Base-by-base conservation (phyloP, 768 basidiomycete species). In the Hygrocybe punicea region DNA sequence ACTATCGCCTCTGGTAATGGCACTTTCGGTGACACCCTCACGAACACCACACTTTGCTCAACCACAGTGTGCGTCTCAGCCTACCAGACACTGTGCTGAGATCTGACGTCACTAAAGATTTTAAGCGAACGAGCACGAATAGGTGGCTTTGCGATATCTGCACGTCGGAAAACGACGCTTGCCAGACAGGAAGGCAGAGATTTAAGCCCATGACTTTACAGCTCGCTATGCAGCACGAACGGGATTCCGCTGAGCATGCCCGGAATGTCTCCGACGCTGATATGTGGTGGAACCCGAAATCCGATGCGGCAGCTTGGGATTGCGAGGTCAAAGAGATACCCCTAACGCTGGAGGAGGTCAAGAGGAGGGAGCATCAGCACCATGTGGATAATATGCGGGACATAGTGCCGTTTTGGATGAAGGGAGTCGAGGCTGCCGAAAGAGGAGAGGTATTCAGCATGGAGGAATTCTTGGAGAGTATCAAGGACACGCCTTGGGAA, bases 331-430 rank as follows among this genome's bases (percentile, higher is more conserved):
- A 65, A 51, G 62, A 62, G 24, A 59, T 56, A 16, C 57, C 56
- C 49, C 62, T 64, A 56, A 71, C 64, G 23, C 57, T 21, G 36
- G 69, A 65, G 59, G 71, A 74, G 64, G 58, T 70, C 33, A 69
- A 64, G 57, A 66, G 60, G 61, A 63, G 57, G 53, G 68, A 62
- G 58, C 56, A 68, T 65, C 59, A 71, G 66, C 11, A 63, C 58
- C 60, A 65, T 48, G 74, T 81, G n/a, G 81, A 82, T 58, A 72
- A 77, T 10, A 73, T 81, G 21, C 67, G 69, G 36, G 80, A 82
- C 62, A 61, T 81, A 60, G 75, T 84, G 34, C 77, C 78, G 3
- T 84, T 82, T 65, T 84, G 83, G 83, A 72, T 74, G 44, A 67
- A 73, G 11, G 79, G 76, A 0, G 69, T 84, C 5, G 69, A 74